Evolutionary conservation across 2,329 filamentous ascomycete species (phyloP).

Genomic region (Claviceps sp.): DNA sequence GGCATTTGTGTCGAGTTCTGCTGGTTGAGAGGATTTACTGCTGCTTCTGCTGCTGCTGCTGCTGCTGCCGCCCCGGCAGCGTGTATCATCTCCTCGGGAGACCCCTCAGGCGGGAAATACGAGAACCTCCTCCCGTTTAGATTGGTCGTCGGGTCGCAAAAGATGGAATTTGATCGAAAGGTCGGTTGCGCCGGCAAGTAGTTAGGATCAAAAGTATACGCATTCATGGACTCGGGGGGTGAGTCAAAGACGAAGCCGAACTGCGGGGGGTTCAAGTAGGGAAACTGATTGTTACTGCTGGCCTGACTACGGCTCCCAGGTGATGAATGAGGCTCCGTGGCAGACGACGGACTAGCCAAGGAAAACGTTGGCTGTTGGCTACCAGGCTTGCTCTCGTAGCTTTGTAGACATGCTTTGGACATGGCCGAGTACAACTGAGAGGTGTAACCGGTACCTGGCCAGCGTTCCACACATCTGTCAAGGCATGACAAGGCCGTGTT

Average conservation of each 20-base stretch:
- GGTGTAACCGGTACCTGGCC: constrained; percentile 81
- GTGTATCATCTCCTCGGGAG: constrained; percentile 20
- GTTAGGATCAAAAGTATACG: constrained; percentile 29
- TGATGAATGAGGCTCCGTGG: constrained; percentile 18
- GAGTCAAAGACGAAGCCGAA: constrained; percentile 47
- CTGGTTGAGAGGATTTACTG: constrained; percentile 12
- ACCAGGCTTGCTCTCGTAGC: constrained; percentile 49
- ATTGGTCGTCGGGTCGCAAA: constrained; percentile 44
- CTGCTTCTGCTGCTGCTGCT: constrained; percentile 16
- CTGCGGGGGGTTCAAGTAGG: constrained; percentile 35
- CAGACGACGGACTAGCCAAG: constrained; percentile 21
- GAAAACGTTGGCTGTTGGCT: constrained; percentile 15
- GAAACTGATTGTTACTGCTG: constrained; percentile 18
- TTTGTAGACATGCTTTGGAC: constrained; percentile 72
- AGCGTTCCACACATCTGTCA: constrained; percentile 67
- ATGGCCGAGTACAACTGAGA: constrained; percentile 79
- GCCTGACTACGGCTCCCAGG: constrained; percentile 14
- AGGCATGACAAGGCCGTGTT: constrained; percentile 66
- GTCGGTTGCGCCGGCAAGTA: constrained; percentile 33
- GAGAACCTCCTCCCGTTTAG: constrained; percentile 44
- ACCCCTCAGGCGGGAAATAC: constrained; percentile 46
- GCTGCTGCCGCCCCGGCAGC: constrained; percentile 14
- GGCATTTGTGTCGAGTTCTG: constrained; percentile 23
- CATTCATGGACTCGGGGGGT: constrained; percentile 38
- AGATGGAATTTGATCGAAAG: constrained; percentile 55